Conservation (phyloP, 1,139 yeast species). For the Suhomyces atakaporum region DNA sequence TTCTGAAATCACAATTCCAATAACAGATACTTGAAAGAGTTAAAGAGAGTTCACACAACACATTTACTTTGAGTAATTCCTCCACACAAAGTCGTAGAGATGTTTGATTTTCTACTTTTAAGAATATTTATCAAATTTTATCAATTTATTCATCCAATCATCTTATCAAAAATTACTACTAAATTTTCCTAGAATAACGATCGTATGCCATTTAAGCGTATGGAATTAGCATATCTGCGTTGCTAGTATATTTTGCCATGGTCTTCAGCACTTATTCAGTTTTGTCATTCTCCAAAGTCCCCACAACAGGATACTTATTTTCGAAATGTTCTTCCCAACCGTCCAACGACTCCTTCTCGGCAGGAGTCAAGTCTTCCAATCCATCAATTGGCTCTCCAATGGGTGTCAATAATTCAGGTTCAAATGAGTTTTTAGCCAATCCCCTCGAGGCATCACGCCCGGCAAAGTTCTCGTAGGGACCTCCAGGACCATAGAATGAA, state of each 20-base stretch:
- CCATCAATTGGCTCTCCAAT: slow-evolving; percentile 74
- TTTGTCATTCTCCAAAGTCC: slow-evolving; percentile 43
- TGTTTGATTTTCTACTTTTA: no score
- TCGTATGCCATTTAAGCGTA: no score
- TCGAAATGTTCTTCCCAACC: slow-evolving; percentile 87
- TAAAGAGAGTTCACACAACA: no score
- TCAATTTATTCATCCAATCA: no score
- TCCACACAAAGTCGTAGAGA: no score
- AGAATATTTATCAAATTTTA: no score
- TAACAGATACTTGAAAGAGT: no score
- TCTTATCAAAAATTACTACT: no score
- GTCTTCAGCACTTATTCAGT: neutral
- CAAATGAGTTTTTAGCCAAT: slow-evolving; percentile 87
- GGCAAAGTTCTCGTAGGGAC: slow-evolving; percentile 93
- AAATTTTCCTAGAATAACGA: no score
- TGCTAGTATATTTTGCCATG: neutral
- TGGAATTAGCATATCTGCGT: no score
- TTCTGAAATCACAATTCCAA: no score
- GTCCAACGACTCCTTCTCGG: slow-evolving; percentile 69
- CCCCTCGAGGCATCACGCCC: slow-evolving; percentile 98
- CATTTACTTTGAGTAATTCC: no score
- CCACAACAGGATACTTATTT: slow-evolving; percentile 73
- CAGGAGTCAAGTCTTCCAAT: slow-evolving; percentile 57
- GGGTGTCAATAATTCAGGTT: slow-evolving; percentile 55
- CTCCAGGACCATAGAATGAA: slow-evolving; percentile 93